These are phyloP conservation scores for Solanum hybrid DNA, from an alignment of 305 asterid species.

Conservation along the genomic window DNA sequence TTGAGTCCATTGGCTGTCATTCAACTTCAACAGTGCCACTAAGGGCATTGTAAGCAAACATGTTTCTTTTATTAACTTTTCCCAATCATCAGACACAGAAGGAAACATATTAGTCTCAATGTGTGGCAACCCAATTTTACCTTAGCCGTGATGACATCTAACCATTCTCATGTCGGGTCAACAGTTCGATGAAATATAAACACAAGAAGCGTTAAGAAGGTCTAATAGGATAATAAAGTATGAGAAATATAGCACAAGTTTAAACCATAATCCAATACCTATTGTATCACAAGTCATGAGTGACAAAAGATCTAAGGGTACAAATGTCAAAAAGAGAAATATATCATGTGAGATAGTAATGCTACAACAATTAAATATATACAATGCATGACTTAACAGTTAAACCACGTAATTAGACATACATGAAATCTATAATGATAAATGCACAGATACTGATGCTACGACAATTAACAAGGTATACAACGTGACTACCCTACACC, in stretches of 20 bases:
- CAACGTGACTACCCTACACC: background rate
- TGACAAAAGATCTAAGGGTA: background rate
- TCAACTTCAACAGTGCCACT: background rate
- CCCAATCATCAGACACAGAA: background rate
- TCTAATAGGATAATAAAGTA: background rate
- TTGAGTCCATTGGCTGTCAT: background rate
- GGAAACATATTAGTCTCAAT: background rate
- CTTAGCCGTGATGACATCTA: background rate
- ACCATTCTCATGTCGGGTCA: background rate
- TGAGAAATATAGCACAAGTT: background rate
- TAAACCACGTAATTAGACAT: background rate
- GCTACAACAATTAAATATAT: background rate
- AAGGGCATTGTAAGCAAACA: background rate
- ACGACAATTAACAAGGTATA: background rate
- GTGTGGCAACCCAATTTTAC: background rate
- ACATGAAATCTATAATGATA: background rate
- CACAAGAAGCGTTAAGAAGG: background rate
- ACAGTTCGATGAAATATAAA: background rate
- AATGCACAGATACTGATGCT: background rate
- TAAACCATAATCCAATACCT: background rate
- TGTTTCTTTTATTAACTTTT: background rate
- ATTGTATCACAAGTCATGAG: background rate
- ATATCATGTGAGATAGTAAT: background rate
- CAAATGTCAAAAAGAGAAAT: background rate
- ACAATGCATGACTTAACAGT: background rate